phyloP scores from a whole-genome alignment of 2,329 filamentous ascomycete species.

The Massarina eburnea region DNA sequence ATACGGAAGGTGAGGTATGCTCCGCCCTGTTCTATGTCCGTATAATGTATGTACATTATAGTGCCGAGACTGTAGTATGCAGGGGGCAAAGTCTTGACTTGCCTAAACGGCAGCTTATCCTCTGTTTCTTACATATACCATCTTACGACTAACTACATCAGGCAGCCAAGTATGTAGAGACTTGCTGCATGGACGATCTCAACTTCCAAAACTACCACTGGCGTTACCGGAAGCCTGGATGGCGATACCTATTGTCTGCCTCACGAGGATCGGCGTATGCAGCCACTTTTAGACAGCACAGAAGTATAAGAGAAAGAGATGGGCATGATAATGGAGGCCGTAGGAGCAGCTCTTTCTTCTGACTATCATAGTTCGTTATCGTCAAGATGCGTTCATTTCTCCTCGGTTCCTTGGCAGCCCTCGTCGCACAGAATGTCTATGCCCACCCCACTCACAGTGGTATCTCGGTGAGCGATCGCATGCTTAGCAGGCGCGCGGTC shows the following conservation, averaged over 20 bases:
- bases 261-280: not conserved
- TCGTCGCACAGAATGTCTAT: slow-evolving; percentile 23
- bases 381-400: slow-evolving; percentile 33
- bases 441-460: slow-evolving; percentile 21
- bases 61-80: slow-evolving; percentile 7
- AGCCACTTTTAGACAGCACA: not conserved
- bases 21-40: not conserved
- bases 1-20: slow-evolving; percentile 7
- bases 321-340: not conserved
- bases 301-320: slow-evolving; percentile 1
- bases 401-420: slow-evolving; percentile 31
- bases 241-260: not conserved
- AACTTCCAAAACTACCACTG: not conserved
- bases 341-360: not conserved
- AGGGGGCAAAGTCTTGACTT: slow-evolving; percentile 6
- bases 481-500: slow-evolving; percentile 23
- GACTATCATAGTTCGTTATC: not conserved
- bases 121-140: not conserved
- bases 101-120: slow-evolving; percentile 1
- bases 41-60: slow-evolving; percentile 2
- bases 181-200: not conserved
- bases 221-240: not conserved
- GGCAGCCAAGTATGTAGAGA: slow-evolving; percentile 4
- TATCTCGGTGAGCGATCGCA: slow-evolving; percentile 11
- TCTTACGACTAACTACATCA: slow-evolving; percentile 2